Base-by-base conservation (phyloP, 306 rosid species). In the Begonia fuchsioides region DNA sequence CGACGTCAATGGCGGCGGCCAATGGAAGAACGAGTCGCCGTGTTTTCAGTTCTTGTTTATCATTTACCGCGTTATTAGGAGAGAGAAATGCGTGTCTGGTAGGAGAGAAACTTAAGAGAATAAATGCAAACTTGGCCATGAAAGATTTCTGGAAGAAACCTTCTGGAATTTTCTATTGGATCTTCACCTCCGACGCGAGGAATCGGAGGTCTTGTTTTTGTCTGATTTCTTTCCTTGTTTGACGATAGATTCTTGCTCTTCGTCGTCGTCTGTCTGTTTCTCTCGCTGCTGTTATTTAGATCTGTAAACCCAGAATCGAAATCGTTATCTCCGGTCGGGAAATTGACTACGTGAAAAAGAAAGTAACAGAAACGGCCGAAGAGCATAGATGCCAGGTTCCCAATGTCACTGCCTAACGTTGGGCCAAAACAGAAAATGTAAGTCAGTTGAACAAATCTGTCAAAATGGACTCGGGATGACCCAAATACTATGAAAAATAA, bases 311-410 rank as follows among this genome's bases (percentile, higher is more conserved):
- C 45, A 41, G 45, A n/a, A 6, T 41, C 45, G 45, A 41, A 41
- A 1, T 3, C 10, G 3, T 10, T n/a, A n/a, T n/a, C 45, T 5
- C 14, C 45, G 14, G 45, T 1, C 45, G 45, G n/a, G 6, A n/a
- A 41, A 41, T 41, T n/a, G 45, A 41, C 6, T n/a, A 11, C 13
- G 14, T 41, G n/a, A 10, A 4, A 41, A 2, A 41, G 13, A 41
- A 6, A 4, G 45, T n/a, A 41, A 41, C 15, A 38, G 39, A 39
- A 5, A 85, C 81, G 96, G 96, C 93, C 15, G 96, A 82, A 74
- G 93, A 86, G 57, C 96, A 76, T 60, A 32, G 85, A 60, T 86
- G 88, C 66, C 95, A 76, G 59, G 77, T n/a, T n/a, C n/a, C n/a
- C n/a, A n/a, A n/a, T n/a, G n/a, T n/a, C n/a, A n/a, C n/a, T n/a